Conservation (phyloP, 169 alveolate species). For the Toxoplasma gondii region DNA sequence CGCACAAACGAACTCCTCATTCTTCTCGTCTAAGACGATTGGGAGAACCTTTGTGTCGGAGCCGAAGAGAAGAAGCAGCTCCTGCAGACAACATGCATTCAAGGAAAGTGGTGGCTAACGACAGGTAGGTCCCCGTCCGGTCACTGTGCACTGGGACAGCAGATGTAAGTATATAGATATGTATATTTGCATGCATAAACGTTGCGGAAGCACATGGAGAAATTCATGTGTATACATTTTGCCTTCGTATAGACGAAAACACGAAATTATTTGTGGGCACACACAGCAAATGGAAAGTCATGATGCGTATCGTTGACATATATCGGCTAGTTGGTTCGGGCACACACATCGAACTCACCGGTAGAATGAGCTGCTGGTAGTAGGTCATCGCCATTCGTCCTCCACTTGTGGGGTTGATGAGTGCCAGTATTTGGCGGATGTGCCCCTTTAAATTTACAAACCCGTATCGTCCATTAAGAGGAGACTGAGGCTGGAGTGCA, state of each 20-base stretch:
- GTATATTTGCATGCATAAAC: too few relatives aligned
- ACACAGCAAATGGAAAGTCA: too few relatives aligned
- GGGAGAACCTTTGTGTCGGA: constrained; percentile 15
- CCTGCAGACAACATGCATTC: neutral
- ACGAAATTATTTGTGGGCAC: too few relatives aligned
- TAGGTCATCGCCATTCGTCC: constrained; percentile 28
- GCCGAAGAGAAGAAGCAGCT: constrained; percentile 12
- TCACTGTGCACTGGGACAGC: too few relatives aligned
- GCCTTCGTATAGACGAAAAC: too few relatives aligned
- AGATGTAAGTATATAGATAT: too few relatives aligned
- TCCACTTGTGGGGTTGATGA: constrained; percentile 30
- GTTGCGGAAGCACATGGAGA: too few relatives aligned
- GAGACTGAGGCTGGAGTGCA: constrained; percentile 2
- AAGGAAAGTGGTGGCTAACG: too few relatives aligned
- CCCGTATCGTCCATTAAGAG: constrained; percentile 25
- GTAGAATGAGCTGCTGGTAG: constrained; percentile 37
- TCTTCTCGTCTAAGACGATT: neutral
- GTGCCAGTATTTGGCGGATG: constrained; percentile 7
- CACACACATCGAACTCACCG: neutral
- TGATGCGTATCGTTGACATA: too few relatives aligned
- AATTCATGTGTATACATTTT: too few relatives aligned
- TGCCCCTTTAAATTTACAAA: neutral
- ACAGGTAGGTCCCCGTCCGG: too few relatives aligned
- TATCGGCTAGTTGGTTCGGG: too few relatives aligned
- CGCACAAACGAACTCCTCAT: constrained; percentile 3